Percentiles rank a stretch among this genome's conserved stretches.
Evolutionary conservation across 192 early-diverging fungal species (phyloP).

Genomic region (Coemansia sp.): DNA sequence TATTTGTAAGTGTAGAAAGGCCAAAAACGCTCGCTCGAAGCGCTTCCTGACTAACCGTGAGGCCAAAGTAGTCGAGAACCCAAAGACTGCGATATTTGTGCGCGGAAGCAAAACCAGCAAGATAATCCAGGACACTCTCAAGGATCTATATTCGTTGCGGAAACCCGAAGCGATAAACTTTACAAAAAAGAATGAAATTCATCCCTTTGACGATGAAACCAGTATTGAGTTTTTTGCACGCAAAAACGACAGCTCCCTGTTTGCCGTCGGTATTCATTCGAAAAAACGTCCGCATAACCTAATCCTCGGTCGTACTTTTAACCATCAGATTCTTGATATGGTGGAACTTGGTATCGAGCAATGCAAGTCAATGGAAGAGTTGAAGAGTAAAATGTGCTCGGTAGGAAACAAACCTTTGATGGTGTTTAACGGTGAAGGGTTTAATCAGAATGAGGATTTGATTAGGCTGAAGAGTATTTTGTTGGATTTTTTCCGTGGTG

Average conservation of each 20-base stretch:
- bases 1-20: constrained; percentile 59
- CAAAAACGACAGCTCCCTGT: constrained; percentile 93
- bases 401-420: constrained; percentile 88
- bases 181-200: constrained; percentile 92
- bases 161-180: constrained; percentile 88
- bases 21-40: constrained; percentile 87
- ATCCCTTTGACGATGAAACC: constrained; percentile 94
- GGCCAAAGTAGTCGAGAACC: constrained; percentile 87
- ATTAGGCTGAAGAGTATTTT: constrained; percentile 80
- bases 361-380: constrained; percentile 67
- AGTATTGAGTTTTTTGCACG: constrained; percentile 90
- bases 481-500: constrained; percentile 88
- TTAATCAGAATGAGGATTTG: constrained; percentile 69
- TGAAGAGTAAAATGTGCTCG: constrained; percentile 73
- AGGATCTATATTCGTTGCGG: constrained; percentile 90
- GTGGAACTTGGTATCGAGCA: constrained; percentile 86
- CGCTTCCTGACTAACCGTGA: constrained; percentile 85
- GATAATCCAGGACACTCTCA: constrained; percentile 79
- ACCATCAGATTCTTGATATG: constrained; percentile 94
- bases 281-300: constrained; percentile 98
- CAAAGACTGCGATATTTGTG: constrained; percentile 89
- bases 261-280: constrained; percentile 87
- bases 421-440: constrained; percentile 89
- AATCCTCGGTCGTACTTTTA: constrained; percentile 87
- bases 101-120: constrained; percentile 85